Percentiles rank a stretch among this genome's conserved stretches.
These are phyloP conservation scores for Truncatella angustata DNA, from an alignment of 2,329 filamentous ascomycete species.

Conservation along the genomic window DNA sequence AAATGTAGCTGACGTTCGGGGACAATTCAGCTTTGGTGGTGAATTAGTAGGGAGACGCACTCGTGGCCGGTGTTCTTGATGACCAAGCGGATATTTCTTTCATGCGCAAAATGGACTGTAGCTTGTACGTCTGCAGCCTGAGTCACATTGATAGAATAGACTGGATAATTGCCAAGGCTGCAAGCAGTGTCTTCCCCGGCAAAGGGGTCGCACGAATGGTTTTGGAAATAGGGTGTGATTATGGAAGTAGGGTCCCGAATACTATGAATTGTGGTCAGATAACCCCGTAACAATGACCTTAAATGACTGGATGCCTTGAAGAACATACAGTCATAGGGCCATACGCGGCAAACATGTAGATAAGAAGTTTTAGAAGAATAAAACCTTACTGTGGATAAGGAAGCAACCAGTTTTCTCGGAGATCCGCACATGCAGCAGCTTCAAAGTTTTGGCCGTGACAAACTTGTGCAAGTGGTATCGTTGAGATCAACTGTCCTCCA, in stretches of 20 bases:
- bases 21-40: too few species aligned
- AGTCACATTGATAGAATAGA: constrained; percentile 35
- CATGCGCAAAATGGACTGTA: constrained; percentile 13
- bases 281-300: constrained; percentile 6
- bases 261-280: too few species aligned
- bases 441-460: not conserved
- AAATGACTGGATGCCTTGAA: not conserved
- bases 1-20: not conserved
- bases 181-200: constrained; percentile 36
- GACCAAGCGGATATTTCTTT: constrained; percentile 15
- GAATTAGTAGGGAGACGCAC: too few species aligned
- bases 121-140: constrained; percentile 25
- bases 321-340: constrained; percentile 35
- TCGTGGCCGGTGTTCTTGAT: constrained; percentile 19
- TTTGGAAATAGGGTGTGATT: constrained; percentile 27
- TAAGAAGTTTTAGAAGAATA: too few species aligned
- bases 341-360: too few species aligned
- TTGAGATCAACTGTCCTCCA: not conserved
- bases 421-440: not conserved
- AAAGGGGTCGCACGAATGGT: constrained; percentile 37
- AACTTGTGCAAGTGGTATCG: not conserved
- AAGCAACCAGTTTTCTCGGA: not conserved
- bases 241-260: too few species aligned
- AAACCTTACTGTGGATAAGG: not conserved
- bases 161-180: constrained; percentile 40